These are phyloP conservation scores for Didymella sp. DNA, from an alignment of 2,329 filamentous ascomycete genomes.

Conservation along the genomic window DNA sequence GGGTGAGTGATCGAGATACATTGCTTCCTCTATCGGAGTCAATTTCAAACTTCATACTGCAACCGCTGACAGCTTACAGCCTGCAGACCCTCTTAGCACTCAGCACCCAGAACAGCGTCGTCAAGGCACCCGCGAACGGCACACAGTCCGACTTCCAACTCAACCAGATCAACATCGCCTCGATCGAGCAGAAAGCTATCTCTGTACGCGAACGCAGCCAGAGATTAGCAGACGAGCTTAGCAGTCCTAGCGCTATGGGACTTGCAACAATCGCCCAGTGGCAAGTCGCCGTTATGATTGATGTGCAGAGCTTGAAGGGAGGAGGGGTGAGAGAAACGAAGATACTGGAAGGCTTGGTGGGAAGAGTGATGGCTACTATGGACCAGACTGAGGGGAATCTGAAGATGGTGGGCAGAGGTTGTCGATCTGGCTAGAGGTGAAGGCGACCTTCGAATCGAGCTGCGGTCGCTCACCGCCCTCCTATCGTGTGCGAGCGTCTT, in stretches of 20 bases:
- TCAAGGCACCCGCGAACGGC: slow-evolving; percentile 1
- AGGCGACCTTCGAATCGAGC: neutral
- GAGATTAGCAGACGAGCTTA: slow-evolving; percentile 25
- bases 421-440: neutral
- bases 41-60: neutral
- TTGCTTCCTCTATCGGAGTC: neutral
- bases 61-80: neutral
- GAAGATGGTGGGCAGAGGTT: slow-evolving; percentile 5
- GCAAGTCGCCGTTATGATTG: slow-evolving; percentile 26
- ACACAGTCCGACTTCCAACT: slow-evolving; percentile 21
- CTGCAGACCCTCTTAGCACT: slow-evolving; percentile 6
- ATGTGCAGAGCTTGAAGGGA: slow-evolving; percentile 21
- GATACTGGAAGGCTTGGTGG: slow-evolving; percentile 22
- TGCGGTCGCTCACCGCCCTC: neutral
- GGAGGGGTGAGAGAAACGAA: slow-evolving; percentile 6
- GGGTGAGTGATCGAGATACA: slow-evolving; percentile 15
- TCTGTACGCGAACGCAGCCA: slow-evolving; percentile 30
- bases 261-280: slow-evolving; percentile 24
- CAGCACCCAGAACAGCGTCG: slow-evolving; percentile 16
- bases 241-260: slow-evolving; percentile 24
- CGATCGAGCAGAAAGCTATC: slow-evolving; percentile 29
- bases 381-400: slow-evolving; percentile 29
- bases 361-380: slow-evolving; percentile 27
- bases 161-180: slow-evolving; percentile 13
- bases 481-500: neutral